phyloP scores from a whole-genome alignment of 805 yeast species.

The Vanderwaltozyma tropicalis region DNA sequence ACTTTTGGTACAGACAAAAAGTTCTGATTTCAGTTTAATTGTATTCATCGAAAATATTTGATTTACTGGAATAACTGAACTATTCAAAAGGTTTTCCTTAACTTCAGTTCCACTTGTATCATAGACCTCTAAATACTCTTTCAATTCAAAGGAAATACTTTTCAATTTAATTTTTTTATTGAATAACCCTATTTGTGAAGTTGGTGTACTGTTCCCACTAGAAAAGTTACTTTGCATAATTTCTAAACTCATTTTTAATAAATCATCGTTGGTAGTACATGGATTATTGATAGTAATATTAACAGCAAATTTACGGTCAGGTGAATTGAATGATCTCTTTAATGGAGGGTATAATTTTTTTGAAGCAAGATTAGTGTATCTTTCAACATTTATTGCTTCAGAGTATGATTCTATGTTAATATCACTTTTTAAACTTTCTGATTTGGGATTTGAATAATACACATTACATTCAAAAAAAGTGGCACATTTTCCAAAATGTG shows the following conservation, averaged over 20 bases:
- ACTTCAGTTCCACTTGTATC: conserved; percentile 30
- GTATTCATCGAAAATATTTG: conserved; percentile 23
- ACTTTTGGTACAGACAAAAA: conserved; percentile 22
- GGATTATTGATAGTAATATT: conserved; percentile 40
- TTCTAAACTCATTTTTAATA: conserved; percentile 31
- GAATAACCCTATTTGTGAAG: conserved; percentile 12
- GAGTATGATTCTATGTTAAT: conserved; percentile 8
- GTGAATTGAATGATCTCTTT: conserved; percentile 34
- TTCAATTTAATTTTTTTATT: conserved; percentile 32
- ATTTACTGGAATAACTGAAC: conserved; percentile 20
- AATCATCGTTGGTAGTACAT: conserved; percentile 51
- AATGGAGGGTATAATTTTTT: conserved; percentile 46
- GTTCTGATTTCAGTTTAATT: conserved; percentile 15
- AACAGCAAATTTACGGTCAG: conserved; percentile 39
- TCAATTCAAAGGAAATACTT: conserved; percentile 37
- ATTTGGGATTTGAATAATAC: conserved; percentile 4
- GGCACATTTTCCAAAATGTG: conserved; percentile 37
- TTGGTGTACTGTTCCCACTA: conserved; percentile 1
- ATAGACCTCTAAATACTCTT: conserved; percentile 44
- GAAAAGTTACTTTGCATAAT: conserved; percentile 32
- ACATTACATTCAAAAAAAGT: conserved; percentile 34
- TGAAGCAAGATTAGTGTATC: conserved; percentile 48
- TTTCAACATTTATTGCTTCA: conserved; percentile 39
- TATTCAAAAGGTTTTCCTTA: conserved; percentile 34
- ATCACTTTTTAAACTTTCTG: not conserved